phyloP scores from a whole-genome alignment of 371 early-diverging fungal species.

The Lichtheimia hyalospora region DNA sequence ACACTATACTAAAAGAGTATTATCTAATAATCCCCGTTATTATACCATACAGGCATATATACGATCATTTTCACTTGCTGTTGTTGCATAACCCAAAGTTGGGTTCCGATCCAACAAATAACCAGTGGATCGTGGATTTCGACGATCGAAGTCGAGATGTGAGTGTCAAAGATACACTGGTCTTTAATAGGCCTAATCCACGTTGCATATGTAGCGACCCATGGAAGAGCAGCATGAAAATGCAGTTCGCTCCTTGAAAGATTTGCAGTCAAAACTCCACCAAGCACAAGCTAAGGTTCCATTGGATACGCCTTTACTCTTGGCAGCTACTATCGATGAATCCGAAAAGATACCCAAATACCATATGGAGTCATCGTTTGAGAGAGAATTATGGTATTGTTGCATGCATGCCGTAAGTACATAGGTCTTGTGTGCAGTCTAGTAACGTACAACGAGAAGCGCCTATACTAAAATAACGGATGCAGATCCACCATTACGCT shows the following conservation, averaged over 20 bases:
- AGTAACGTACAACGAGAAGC: too few species aligned
- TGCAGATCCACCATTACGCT: conserved; percentile 56
- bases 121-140: conserved; percentile 38
- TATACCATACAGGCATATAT: conserved; percentile 27
- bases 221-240: conserved; percentile 42
- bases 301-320: conserved; percentile 21
- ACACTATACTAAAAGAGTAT: neutral
- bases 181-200: neutral
- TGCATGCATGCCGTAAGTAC: conserved; percentile 49
- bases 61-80: conserved; percentile 42
- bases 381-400: conserved; percentile 71
- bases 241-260: conserved; percentile 27
- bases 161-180: conserved; percentile 3
- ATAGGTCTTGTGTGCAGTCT: neutral
- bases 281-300: conserved; percentile 4
- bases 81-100: conserved; percentile 20
- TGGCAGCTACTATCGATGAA: conserved; percentile 41
- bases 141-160: conserved; percentile 48
- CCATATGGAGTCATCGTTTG: conserved; percentile 44
- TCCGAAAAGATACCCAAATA: conserved; percentile 20
- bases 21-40: neutral
- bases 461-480: too few species aligned
- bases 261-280: conserved; percentile 16
- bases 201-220: conserved; percentile 20
- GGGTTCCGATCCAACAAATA: conserved; percentile 12